A percentile compares a stretch with the other conserved stretches of the same genome.
These are phyloP conservation scores for Aspergillus ostianus DNA, from an alignment of 495 filamentous ascomycete genomes.

Conservation along the genomic window DNA sequence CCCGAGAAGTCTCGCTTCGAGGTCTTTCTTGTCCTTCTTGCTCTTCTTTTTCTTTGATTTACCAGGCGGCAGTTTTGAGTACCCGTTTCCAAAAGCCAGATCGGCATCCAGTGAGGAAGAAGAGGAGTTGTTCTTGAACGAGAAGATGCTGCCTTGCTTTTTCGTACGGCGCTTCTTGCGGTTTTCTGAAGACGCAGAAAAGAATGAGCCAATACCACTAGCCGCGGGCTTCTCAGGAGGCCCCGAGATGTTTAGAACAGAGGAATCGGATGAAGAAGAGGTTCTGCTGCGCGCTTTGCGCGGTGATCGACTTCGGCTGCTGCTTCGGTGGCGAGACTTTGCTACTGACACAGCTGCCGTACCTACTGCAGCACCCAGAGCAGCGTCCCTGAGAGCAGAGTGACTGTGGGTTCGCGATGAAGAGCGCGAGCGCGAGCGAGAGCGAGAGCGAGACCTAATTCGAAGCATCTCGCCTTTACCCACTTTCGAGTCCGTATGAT, in stretches of 20 bases:
- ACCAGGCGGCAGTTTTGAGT: slow-evolving; percentile 30
- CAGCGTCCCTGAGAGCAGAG: slow-evolving; percentile 42
- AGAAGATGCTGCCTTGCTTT: slow-evolving; percentile 55
- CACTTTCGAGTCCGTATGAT: slow-evolving; percentile 13
- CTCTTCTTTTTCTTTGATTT: slow-evolving; percentile 31
- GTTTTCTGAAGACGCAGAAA: slow-evolving; percentile 49
- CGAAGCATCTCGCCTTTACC: slow-evolving; percentile 9
- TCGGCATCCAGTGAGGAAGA: slow-evolving; percentile 58
- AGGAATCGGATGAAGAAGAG: slow-evolving; percentile 37
- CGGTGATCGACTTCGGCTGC: slow-evolving; percentile 33
- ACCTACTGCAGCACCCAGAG: slow-evolving; percentile 48
- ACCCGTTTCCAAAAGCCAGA: slow-evolving; percentile 47
- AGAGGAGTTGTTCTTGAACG: slow-evolving; percentile 54
- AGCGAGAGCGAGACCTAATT: slow-evolving; percentile 15
- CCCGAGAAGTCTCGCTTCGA: slow-evolving; percentile 55
- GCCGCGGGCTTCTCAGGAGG: slow-evolving; percentile 27
- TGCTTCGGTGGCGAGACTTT: slow-evolving; percentile 25
- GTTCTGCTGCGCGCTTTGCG: slow-evolving; percentile 30
- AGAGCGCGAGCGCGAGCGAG: slow-evolving; percentile 44
- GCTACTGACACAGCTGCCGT: slow-evolving; percentile 35
- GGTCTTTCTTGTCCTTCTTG: slow-evolving; percentile 44
- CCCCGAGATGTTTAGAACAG: slow-evolving; percentile 33
- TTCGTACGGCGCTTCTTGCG: slow-evolving; percentile 42
- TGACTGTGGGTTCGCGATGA: slow-evolving; percentile 36
- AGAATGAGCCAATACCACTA: slow-evolving; percentile 44